These are phyloP conservation scores for Neovahlkampfia damariscottae DNA, from an alignment of 78 protist genomes.

Conservation along the genomic window DNA sequence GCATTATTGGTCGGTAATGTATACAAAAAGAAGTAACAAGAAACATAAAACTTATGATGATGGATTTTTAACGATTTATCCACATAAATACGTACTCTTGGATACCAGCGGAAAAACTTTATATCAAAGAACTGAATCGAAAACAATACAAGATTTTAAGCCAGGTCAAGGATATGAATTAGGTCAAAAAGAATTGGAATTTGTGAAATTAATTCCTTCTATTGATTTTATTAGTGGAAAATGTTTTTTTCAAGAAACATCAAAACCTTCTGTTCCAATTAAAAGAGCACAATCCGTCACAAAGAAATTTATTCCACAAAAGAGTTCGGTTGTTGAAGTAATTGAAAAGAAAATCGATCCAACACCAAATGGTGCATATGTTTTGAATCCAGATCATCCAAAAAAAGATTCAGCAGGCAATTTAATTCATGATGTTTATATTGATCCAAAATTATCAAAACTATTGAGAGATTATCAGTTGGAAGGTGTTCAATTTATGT, in stretches of 20 bases:
- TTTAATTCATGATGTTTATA: background rate
- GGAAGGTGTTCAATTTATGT: constrained; percentile 22
- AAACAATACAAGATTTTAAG: background rate
- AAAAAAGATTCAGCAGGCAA: too few species aligned
- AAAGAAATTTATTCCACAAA: too few species aligned
- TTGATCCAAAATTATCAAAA: background rate
- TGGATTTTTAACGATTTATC: background rate
- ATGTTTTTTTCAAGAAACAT: background rate
- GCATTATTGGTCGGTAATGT: background rate
- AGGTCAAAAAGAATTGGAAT: background rate
- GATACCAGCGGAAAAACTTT: background rate
- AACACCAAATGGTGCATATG: background rate
- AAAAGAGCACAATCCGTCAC: background rate
- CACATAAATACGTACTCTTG: background rate
- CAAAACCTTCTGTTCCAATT: background rate
- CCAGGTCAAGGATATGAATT: background rate
- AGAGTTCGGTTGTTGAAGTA: too few species aligned
- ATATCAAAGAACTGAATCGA: background rate
- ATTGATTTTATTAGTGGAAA: background rate
- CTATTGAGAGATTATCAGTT: constrained; percentile 5
- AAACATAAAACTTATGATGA: constrained; percentile 1
- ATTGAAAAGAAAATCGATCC: background rate
- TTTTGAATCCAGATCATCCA: background rate
- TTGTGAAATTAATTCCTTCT: background rate
- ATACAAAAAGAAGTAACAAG: background rate